A percentile compares a stretch with the other conserved stretches of the same genome.
Conservation (phyloP, 2,329 filamentous ascomycete genomes). For the Cryphonectria japonica region DNA sequence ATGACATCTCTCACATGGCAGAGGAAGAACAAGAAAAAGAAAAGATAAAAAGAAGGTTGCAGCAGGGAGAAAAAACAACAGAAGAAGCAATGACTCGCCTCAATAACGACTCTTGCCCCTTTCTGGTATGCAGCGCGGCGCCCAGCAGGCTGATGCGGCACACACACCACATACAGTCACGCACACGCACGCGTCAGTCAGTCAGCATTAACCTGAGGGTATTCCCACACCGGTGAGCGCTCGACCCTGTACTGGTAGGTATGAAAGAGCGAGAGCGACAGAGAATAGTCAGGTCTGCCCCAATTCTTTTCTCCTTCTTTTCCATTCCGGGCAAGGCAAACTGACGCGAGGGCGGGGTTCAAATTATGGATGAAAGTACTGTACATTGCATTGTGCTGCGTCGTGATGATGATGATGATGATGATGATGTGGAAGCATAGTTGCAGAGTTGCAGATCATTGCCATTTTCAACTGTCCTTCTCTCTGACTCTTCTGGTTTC, state of each 20-base stretch:
- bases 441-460: not conserved
- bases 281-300: no score
- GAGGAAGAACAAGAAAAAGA: not conserved
- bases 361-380: not conserved
- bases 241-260: not conserved
- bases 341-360: not conserved
- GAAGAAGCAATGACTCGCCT: not conserved
- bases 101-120: not conserved
- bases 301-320: no score
- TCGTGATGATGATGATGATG: no score
- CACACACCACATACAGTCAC: not conserved
- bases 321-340: not conserved
- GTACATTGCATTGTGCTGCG: not conserved
- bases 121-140: not conserved
- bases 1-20: not conserved
- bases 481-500: not conserved
- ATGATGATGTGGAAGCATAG: no score
- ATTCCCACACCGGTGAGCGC: constrained; percentile 12
- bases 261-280: not conserved
- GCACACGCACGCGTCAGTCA: not conserved
- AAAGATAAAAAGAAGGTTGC: not conserved
- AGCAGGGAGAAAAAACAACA: not conserved
- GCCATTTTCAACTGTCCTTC: not conserved
- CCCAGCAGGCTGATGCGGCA: not conserved
- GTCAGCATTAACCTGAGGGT: not conserved